A percentile compares a stretch with the other conserved stretches of the same genome.
Conservation (phyloP, 164 flowering plant genomes). For the Tinospora cordifolia region DNA sequence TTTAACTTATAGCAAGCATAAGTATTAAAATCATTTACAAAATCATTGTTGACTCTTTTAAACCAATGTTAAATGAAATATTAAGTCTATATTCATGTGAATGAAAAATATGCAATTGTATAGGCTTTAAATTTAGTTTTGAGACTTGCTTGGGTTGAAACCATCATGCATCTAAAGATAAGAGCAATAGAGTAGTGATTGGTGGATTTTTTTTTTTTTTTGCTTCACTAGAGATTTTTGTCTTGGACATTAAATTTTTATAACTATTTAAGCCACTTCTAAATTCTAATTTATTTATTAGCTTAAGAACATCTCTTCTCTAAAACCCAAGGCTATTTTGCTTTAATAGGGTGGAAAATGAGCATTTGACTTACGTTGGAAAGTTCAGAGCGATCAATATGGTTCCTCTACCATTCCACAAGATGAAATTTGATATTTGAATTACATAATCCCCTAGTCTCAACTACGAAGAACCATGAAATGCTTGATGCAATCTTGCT, state of each 20-base stretch:
- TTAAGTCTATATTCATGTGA: too few relatives aligned
- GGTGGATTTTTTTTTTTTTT: conserved; percentile 67
- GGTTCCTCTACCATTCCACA: conserved; percentile 80
- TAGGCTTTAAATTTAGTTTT: conserved; percentile 68
- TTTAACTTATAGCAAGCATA: neutral
- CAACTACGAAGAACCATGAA: neutral
- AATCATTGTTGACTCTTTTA: too few relatives aligned
- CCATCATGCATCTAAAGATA: conserved; percentile 40
- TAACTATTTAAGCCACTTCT: conserved; percentile 40
- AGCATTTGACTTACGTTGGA: conserved; percentile 80
- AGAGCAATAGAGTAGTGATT: conserved; percentile 40
- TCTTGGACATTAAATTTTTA: conserved; percentile 96
- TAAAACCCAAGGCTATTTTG: neutral
- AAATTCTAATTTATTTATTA: neutral
- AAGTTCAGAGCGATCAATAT: conserved; percentile 77
- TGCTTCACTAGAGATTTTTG: conserved; percentile 82
- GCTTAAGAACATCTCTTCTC: neutral
- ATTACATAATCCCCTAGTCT: neutral
- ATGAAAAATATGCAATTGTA: conserved; percentile 2
- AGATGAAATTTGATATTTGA: conserved; percentile 58
- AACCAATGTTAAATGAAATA: too few relatives aligned
- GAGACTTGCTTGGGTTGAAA: conserved; percentile 87
- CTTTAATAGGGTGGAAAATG: conserved; percentile 72
- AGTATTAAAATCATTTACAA: too few relatives aligned
- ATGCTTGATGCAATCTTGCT: neutral